Conservation (phyloP, 192 early-diverging fungal genomes). For the Dissophora globulifera region DNA sequence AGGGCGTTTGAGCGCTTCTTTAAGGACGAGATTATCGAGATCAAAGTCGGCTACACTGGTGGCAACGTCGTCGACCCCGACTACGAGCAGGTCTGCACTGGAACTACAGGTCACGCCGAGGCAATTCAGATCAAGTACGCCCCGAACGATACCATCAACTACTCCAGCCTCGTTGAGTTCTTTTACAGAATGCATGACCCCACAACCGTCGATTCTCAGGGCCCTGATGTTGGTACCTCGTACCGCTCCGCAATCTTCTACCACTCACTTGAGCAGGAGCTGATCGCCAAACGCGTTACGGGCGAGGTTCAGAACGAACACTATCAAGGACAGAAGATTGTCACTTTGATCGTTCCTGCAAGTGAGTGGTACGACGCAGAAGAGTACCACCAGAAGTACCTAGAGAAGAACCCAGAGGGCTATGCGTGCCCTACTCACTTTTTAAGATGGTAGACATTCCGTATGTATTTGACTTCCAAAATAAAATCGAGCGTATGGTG, state of each 20-base stretch:
- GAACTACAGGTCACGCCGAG: slow-evolving; percentile 85
- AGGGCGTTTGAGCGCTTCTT: slow-evolving; percentile 62
- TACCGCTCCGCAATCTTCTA: slow-evolving; percentile 91
- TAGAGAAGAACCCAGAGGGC: slow-evolving; percentile 78
- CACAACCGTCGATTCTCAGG: slow-evolving; percentile 87
- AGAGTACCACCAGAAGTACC: slow-evolving; percentile 82
- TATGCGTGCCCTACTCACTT: slow-evolving; percentile 66
- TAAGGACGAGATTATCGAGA: slow-evolving; percentile 57
- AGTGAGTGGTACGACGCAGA: slow-evolving; percentile 85
- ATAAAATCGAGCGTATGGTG: too few relatives aligned
- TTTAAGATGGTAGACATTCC: slow-evolving; percentile 56
- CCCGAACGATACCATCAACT: slow-evolving; percentile 71
- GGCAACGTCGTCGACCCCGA: slow-evolving; percentile 54
- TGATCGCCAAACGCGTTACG: slow-evolving; percentile 79
- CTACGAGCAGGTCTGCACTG: slow-evolving; percentile 75
- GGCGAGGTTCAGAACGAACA: slow-evolving; percentile 70
- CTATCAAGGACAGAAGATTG: slow-evolving; percentile 64
- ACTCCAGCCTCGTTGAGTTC: slow-evolving; percentile 78
- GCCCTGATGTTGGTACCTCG: slow-evolving; percentile 87
- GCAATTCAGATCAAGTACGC: slow-evolving; percentile 83
- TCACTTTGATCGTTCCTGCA: slow-evolving; percentile 76
- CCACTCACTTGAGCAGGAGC: slow-evolving; percentile 78
- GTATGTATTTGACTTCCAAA: too few relatives aligned
- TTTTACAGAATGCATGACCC: slow-evolving; percentile 92
- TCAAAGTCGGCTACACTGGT: slow-evolving; percentile 67